A percentile compares a stretch with the other conserved stretches of the same genome.
phyloP scores from a whole-genome alignment of 768 basidiomycete species.

The Kwoniella sp. region DNA sequence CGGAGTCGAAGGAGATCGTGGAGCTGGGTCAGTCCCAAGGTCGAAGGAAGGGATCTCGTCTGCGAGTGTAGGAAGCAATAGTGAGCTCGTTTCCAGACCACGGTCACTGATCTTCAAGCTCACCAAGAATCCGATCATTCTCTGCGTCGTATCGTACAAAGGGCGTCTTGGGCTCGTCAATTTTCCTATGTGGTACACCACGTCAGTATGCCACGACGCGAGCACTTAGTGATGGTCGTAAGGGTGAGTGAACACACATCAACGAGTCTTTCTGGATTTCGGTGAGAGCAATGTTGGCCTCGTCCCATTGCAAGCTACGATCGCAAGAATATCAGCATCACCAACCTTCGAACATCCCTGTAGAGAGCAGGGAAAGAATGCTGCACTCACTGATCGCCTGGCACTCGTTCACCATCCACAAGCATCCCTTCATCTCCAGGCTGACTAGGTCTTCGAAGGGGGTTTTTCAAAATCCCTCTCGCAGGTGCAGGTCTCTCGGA shows the following conservation, averaged over 20 bases:
- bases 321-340: no score
- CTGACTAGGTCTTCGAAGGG: constrained; percentile 28
- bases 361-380: background rate
- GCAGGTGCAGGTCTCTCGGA: constrained; percentile 38
- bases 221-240: no score
- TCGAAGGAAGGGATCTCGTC: constrained; percentile 82
- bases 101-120: constrained; percentile 17
- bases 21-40: constrained; percentile 60
- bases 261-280: constrained; percentile 92
- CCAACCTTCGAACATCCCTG: no score
- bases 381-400: constrained; percentile 25
- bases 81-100: background rate
- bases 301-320: constrained; percentile 85
- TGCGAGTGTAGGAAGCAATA: constrained; percentile 8
- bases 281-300: constrained; percentile 86
- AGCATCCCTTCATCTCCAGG: constrained; percentile 8
- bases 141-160: constrained; percentile 67
- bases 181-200: constrained; percentile 62
- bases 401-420: constrained; percentile 13
- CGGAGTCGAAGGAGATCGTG: constrained; percentile 61
- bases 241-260: constrained; percentile 61
- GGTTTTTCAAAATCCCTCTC: constrained; percentile 47
- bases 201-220: background rate
- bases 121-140: constrained; percentile 63
- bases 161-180: constrained; percentile 95